These are phyloP conservation scores for Kingdonia uniflora DNA, from an alignment of 164 flowering plant genomes.

Conservation along the genomic window DNA sequence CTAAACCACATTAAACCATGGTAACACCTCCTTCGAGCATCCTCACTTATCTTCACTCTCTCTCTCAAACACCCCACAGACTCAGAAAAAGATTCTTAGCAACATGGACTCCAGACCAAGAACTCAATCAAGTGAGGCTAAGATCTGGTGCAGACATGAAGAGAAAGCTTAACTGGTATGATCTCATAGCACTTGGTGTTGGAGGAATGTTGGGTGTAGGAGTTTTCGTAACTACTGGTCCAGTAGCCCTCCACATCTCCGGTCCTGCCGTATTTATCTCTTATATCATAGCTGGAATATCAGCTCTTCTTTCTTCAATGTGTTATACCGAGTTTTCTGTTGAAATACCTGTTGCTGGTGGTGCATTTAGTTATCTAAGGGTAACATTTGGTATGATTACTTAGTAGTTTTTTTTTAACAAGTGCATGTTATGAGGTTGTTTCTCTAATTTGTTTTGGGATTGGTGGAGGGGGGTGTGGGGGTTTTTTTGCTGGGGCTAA, in stretches of 20 bases:
- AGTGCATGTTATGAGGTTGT: background rate
- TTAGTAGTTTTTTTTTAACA: background rate
- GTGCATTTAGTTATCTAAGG: slow-evolving; percentile 81
- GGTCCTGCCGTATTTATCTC: slow-evolving; percentile 77
- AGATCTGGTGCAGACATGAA: slow-evolving; percentile 57
- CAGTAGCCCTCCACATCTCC: slow-evolving; percentile 34
- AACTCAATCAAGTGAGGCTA: slow-evolving; percentile 42
- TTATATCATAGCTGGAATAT: slow-evolving; percentile 79
- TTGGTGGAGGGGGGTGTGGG: slow-evolving; percentile 56
- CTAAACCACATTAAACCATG: too few species aligned
- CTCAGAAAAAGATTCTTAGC: slow-evolving; percentile 61
- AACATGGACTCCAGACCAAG: slow-evolving; percentile 70
- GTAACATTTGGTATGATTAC: slow-evolving; percentile 64
- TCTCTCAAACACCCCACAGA: slow-evolving; percentile 54
- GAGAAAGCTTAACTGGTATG: slow-evolving; percentile 58
- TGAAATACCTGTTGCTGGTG: slow-evolving; percentile 94
- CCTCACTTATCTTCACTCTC: slow-evolving; percentile 32
- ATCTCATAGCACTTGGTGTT: slow-evolving; percentile 64
- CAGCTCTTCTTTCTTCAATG: slow-evolving; percentile 86
- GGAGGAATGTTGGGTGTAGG: slow-evolving; percentile 98
- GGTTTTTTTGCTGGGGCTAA: slow-evolving; percentile 77
- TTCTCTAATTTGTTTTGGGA: background rate
- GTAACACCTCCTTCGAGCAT: slow-evolving; percentile 16
- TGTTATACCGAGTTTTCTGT: slow-evolving; percentile 96
- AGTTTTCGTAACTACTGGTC: slow-evolving; percentile 71